Conservation (phyloP, 345 rosid species). For the Nasturtium officinale region DNA sequence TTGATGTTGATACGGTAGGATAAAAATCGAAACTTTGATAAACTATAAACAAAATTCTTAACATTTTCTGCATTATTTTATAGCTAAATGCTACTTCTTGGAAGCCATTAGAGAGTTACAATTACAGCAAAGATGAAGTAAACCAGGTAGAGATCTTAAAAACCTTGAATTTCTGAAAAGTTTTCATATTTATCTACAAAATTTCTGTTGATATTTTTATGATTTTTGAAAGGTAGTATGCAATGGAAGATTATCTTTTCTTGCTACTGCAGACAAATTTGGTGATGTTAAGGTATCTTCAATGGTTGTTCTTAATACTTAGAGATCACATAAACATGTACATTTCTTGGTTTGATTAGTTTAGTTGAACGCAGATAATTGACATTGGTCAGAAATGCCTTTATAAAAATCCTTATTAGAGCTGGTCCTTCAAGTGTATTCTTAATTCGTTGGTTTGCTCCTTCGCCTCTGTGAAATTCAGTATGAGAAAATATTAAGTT, state of each 20-base stretch:
- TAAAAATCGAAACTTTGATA: slow-evolving; percentile 7
- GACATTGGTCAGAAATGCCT: slow-evolving; percentile 70
- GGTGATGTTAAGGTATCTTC: slow-evolving; percentile 77
- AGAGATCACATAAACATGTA: background rate
- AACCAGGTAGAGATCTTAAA: slow-evolving; percentile 60
- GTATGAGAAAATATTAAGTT: too few species aligned
- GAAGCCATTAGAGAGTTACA: slow-evolving; percentile 66
- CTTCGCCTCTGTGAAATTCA: background rate
- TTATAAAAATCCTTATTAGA: slow-evolving; percentile 81
- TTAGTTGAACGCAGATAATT: slow-evolving; percentile 58
- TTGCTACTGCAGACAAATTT: slow-evolving; percentile 82
- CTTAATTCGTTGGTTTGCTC: slow-evolving; percentile 38
- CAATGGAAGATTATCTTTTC: slow-evolving; percentile 69
- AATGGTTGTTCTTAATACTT: background rate
- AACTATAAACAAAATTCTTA: background rate
- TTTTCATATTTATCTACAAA: background rate
- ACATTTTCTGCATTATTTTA: background rate
- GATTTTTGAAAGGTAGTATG: slow-evolving; percentile 46
- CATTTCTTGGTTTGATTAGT: slow-evolving; percentile 9
- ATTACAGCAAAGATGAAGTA: slow-evolving; percentile 83
- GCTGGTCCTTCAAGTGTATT: slow-evolving; percentile 90
- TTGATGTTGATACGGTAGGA: slow-evolving; percentile 80
- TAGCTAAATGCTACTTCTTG: slow-evolving; percentile 51
- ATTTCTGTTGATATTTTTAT: background rate
- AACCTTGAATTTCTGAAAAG: background rate